Conservation (phyloP, 768 basidiomycete genomes). For the Tricholoma matsutake region DNA sequence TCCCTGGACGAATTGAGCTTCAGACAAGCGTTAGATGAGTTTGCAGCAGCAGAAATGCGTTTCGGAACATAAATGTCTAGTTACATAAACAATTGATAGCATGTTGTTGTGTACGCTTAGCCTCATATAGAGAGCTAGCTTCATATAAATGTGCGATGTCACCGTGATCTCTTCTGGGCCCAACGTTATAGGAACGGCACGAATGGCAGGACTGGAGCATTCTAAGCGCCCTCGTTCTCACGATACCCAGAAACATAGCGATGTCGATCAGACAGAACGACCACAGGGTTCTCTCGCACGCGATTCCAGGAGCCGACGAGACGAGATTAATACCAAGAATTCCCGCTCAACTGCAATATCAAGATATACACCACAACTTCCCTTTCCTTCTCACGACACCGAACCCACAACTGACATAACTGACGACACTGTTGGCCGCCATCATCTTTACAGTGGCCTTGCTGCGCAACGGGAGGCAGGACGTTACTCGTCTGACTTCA, state of each 20-base stretch:
- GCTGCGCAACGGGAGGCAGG: not conserved
- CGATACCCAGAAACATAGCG: not conserved
- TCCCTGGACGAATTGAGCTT: constrained; percentile 56
- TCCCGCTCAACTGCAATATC: not conserved
- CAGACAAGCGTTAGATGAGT: constrained; percentile 70
- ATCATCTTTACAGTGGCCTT: not conserved
- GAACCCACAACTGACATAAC: constrained; percentile 10
- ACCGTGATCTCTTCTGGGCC: not conserved
- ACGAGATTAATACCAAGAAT: not conserved
- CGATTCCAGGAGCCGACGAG: not conserved
- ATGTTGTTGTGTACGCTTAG: not conserved
- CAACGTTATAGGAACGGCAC: not conserved
- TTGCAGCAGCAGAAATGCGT: constrained; percentile 70
- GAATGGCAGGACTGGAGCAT: not conserved
- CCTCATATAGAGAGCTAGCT: not conserved
- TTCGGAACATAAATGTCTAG: constrained; percentile 57
- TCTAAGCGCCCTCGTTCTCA: not conserved
- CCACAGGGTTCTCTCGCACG: not conserved
- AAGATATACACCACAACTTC: not conserved
- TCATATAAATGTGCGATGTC: too few relatives aligned
- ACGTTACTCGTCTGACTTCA: constrained; percentile 1
- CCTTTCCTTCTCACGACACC: not conserved
- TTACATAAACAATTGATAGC: not conserved
- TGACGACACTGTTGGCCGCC: not conserved
- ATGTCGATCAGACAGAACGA: not conserved